Evolutionary conservation across 2,329 filamentous ascomycete genomes (phyloP), one percentile per base, ranked within the genome.

Genomic region (Trichoderma citrinoviride): DNA sequence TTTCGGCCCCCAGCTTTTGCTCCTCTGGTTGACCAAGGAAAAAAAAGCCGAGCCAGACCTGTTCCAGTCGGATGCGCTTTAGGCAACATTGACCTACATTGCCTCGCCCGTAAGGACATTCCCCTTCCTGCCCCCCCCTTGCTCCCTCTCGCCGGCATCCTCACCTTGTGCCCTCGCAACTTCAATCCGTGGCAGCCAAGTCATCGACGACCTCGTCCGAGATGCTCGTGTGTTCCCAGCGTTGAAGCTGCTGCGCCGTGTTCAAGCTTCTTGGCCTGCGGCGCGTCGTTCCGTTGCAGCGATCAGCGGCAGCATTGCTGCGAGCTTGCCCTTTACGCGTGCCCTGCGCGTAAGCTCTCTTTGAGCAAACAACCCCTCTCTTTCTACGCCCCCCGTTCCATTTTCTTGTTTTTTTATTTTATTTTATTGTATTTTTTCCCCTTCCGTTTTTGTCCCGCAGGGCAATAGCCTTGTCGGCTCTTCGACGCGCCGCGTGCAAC

Each of bases 51-150:
- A 65, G 61, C 49, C 62, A 67, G 43, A 50, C 67, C 64, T 65
- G 65, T 69, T 65, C 67, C 64, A 66, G 66, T 68, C 68, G 69
- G 64, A 70, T 69, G 70, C 66, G 63, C 67, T 70, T 70, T 69
- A 67, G 66, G 67, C 65, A 70, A 68, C 69, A 65, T 66, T 72
- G 69, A 73, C 66, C 50, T 47, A 69, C 71, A 69, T 70, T 71
- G 71, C 71, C 67, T 74, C 68, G 71, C 72, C 72, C 71, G 76
- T 78, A 73, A 78, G 76, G 79, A 73, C 60, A 33, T 63, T 33
- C 60, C 67, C 68, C 57, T 61, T 37, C 65, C 57, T 68, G 54
- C 65, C 33, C 44, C 53, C 55, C 64, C 66, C 66, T 70, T 61
- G 57, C 57, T 67, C 58, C 67, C 64, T 61, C 65, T 63, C 47